Evolutionary conservation across 257 asterid species (phyloP), one percentile per base, ranked within the genome.

Genomic region (Osmanthus fragrans): DNA sequence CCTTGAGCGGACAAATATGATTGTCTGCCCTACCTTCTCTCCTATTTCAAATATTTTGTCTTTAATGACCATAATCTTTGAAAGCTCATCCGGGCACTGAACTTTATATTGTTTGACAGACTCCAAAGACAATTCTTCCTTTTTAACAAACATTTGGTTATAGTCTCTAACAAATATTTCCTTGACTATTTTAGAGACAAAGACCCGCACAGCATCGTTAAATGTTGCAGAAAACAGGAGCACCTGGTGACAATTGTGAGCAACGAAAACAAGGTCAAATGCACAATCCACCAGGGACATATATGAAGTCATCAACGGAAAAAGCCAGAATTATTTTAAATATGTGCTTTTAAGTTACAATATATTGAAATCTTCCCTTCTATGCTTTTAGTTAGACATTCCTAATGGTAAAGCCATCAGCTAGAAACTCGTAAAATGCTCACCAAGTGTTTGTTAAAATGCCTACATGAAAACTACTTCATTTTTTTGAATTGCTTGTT

Each of bases 1-100:
- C 87, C 89, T 85, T 51, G 97, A 63, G 32, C 83, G 76, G 21
- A 90, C 98, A 80, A 93, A 96, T 72, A 96, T 76, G 21, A 93
- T 96, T 15, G 95, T 89, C 83, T 96, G 99, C 32, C 97, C 99
- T 64, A 93, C 97, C 81, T 86, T 91, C 74, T 90, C 91, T 45
- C 94, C 98, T 60, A 92, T 87, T 77, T 93, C 98, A 23, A 96
- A 96, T 79, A 96, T 92, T 80, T 80, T 92, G 79, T 92, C 97
- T 79, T 87, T 92, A 67, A 96, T 83, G 19, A 96, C 92, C 88
- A 74, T 83, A 76, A 93, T 79, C 83, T 93, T 96, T 7, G 97
- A 75, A 72, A 84, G 96, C 82, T 96, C 99, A 66, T 93, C 98
- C 0, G 97, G 99, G 80, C 97, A 90, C 36, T 82, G 86, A 79